A percentile compares a stretch with the other conserved stretches of the same genome.
These are phyloP conservation scores for Aureobasidium sp. DNA, from an alignment of 2,329 filamentous ascomycete genomes.

Conservation along the genomic window DNA sequence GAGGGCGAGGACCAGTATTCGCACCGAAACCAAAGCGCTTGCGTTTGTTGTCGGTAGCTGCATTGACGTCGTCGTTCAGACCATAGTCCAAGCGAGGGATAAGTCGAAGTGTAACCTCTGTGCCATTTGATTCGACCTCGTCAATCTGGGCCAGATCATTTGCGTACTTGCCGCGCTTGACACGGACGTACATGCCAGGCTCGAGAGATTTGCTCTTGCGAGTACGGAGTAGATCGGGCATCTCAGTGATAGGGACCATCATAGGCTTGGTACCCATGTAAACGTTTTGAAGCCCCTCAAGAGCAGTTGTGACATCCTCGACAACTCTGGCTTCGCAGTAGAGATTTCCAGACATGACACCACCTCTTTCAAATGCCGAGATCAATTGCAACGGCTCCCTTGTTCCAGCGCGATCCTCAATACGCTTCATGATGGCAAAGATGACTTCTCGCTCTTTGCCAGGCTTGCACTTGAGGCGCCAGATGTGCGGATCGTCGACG, in stretches of 20 bases:
- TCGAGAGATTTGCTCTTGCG: slow-evolving; percentile 79
- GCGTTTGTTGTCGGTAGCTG: slow-evolving; percentile 55
- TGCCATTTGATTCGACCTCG: slow-evolving; percentile 85
- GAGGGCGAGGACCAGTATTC: slow-evolving; percentile 60
- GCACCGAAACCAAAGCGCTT: slow-evolving; percentile 55
- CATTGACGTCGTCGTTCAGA: slow-evolving; percentile 66
- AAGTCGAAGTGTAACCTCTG: slow-evolving; percentile 78
- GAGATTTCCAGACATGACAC: slow-evolving; percentile 86
- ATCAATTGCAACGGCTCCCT: slow-evolving; percentile 79
- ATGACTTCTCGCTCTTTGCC: slow-evolving; percentile 93
- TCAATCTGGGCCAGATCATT: slow-evolving; percentile 88
- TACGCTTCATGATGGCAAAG: slow-evolving; percentile 78
- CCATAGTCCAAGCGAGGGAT: slow-evolving; percentile 92
- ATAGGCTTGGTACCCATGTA: slow-evolving; percentile 84
- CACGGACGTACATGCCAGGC: slow-evolving; percentile 85
- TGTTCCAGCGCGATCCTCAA: slow-evolving; percentile 70
- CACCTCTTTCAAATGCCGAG: slow-evolving; percentile 83
- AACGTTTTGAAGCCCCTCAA: slow-evolving; percentile 80
- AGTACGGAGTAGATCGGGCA: slow-evolving; percentile 90
- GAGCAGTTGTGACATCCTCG: slow-evolving; percentile 73
- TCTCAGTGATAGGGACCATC: slow-evolving; percentile 90
- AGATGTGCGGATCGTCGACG: slow-evolving; percentile 93
- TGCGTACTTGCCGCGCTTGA: slow-evolving; percentile 73
- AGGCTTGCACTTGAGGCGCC: slow-evolving; percentile 86
- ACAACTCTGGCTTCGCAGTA: slow-evolving; percentile 89